Conservation (phyloP, 2,329 filamentous ascomycete genomes). For the Fusarium stilboides region DNA sequence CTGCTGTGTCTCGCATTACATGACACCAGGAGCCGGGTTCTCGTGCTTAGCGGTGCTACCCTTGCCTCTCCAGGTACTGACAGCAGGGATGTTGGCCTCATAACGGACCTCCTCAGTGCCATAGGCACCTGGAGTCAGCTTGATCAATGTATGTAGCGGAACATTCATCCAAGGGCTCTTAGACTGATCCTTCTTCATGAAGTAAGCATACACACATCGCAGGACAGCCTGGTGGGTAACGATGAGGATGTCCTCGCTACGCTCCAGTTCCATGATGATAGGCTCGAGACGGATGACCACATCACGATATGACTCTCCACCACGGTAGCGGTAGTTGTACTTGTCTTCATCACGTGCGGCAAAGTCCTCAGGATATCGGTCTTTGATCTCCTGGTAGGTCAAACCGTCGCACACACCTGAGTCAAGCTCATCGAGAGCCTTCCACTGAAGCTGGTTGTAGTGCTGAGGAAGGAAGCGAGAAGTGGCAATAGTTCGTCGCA, state of each 20-base stretch:
- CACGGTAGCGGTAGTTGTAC: constrained; percentile 99
- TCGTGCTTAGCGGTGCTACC: constrained; percentile 93
- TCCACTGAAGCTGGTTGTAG: constrained; percentile 98
- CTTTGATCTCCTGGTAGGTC: constrained; percentile 95
- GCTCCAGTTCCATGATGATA: constrained; percentile 99
- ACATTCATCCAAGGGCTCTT: constrained; percentile 99
- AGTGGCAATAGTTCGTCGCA: constrained; percentile 90
- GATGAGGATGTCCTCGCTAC: constrained; percentile 96
- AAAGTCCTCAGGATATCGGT: constrained; percentile 94
- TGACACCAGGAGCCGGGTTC: constrained; percentile 63
- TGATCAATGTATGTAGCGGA: constrained; percentile 95
- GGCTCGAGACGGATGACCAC: constrained; percentile 98
- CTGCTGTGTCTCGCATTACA: constrained; percentile 42
- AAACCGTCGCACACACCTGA: constrained; percentile 96
- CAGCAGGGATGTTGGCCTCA: constrained; percentile 92
- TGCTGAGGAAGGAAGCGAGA: constrained; percentile 83
- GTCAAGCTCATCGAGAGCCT: constrained; percentile 96
- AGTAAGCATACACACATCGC: constrained; percentile 98
- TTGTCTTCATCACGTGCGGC: constrained; percentile 96
- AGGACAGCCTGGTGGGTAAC: constrained; percentile 98
- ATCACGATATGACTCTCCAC: constrained; percentile 95
- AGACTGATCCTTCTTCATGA: constrained; percentile 96
- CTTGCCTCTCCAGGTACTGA: constrained; percentile 96
- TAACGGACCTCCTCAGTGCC: constrained; percentile 91
- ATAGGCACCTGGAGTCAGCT: constrained; percentile 94